Conservation (phyloP, 192 early-diverging fungal genomes). For the Chytriomyces hyalinus region DNA sequence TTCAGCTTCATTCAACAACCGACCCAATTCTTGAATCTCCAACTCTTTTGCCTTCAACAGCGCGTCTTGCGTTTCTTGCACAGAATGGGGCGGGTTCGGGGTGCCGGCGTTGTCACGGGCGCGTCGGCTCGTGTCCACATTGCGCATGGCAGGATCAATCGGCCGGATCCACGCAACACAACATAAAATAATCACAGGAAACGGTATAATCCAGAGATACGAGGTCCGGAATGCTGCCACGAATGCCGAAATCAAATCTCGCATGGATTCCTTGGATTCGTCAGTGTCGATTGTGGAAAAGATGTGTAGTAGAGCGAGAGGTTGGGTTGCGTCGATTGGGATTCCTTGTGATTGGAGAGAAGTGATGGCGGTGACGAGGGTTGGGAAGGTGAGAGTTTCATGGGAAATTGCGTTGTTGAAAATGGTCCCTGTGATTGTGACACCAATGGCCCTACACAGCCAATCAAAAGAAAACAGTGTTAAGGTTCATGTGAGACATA, state of each 20-base stretch:
- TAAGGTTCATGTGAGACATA: too few species aligned
- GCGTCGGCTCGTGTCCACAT: neutral
- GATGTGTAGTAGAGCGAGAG: neutral
- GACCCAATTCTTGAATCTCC: neutral
- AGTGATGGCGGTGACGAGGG: slow-evolving; percentile 60
- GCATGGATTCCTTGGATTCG: too few species aligned
- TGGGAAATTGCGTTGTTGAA: slow-evolving; percentile 61
- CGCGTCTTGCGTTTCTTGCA: neutral
- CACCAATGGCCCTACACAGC: slow-evolving; percentile 61
- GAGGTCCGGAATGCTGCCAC: neutral
- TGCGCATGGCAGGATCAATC: neutral
- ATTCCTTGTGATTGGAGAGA: neutral
- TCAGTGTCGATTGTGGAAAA: neutral
- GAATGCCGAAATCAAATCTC: slow-evolving; percentile 3
- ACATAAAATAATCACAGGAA: neutral
- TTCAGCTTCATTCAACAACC: neutral
- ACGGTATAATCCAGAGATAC: neutral
- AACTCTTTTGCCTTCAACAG: neutral
- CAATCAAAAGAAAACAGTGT: slow-evolving; percentile 61
- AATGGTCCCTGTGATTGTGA: slow-evolving; percentile 68
- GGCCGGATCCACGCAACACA: slow-evolving; percentile 7
- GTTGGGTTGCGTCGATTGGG: neutral
- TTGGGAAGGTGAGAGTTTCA: slow-evolving; percentile 72
- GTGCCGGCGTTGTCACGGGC: neutral
- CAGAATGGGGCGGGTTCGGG: neutral